A percentile compares a stretch with the other conserved stretches of the same genome.
phyloP scores from a whole-genome alignment of 2,329 filamentous ascomycete genomes.

The Lachnellula cervina region DNA sequence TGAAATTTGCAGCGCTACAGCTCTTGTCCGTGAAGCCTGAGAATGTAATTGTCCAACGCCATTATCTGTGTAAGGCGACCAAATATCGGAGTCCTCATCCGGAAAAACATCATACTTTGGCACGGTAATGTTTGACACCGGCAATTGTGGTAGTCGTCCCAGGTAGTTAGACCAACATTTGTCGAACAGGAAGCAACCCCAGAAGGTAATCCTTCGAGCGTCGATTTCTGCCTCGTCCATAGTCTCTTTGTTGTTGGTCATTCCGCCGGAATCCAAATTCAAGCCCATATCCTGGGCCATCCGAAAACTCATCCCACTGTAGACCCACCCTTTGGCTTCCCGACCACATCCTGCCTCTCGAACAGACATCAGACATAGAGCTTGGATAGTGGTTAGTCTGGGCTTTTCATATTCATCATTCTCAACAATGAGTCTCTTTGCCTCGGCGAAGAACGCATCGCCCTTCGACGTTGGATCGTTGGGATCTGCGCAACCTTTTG shows the following conservation, averaged over 20 bases:
- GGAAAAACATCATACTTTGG: constrained; percentile 90
- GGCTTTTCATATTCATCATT: constrained; percentile 93
- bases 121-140: constrained; percentile 72
- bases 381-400: constrained; percentile 84
- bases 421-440: constrained; percentile 82
- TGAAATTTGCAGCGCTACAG: constrained; percentile 75
- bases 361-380: constrained; percentile 91
- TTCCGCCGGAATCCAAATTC: constrained; percentile 72
- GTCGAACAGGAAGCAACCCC: constrained; percentile 97
- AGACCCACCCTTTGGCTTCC: constrained; percentile 96
- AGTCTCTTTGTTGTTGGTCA: constrained; percentile 53
- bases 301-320: constrained; percentile 95
- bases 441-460: constrained; percentile 93
- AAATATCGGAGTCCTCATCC: constrained; percentile 76
- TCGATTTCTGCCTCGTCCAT: constrained; percentile 82
- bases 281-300: constrained; percentile 95
- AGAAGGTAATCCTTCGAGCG: constrained; percentile 86
- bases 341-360: constrained; percentile 90
- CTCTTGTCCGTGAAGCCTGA: constrained; percentile 78
- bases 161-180: constrained; percentile 99
- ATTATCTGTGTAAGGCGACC: constrained; percentile 83
- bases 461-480: constrained; percentile 81
- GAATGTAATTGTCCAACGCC: constrained; percentile 68
- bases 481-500: constrained; percentile 64
- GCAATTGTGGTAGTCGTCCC: constrained; percentile 82